Percentiles rank a stretch among this genome's conserved stretches.
Evolutionary conservation across 2,329 filamentous ascomycete species (phyloP).

Genomic region (Sarocladiaceae sp.): DNA sequence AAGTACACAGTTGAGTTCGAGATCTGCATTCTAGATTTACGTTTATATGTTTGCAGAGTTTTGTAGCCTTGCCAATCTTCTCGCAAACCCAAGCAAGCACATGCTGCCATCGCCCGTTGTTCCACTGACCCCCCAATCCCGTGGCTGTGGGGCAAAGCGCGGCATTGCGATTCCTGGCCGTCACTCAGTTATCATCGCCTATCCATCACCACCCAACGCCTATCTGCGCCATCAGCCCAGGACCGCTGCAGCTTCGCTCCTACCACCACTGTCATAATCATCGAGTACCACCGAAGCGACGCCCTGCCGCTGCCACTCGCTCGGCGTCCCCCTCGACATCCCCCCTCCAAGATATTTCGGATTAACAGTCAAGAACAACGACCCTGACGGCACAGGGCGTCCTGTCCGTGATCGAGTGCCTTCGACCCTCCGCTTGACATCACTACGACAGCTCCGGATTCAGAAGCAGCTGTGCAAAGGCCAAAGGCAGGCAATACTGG

Average conservation of each 20-base stretch:
- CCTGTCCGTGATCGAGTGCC: background rate
- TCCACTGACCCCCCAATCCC: background rate
- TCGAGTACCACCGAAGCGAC: background rate
- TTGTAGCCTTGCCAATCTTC: too few species aligned
- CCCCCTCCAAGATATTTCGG: background rate
- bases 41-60: too few species aligned
- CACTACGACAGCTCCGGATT: background rate
- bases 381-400: background rate
- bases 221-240: constrained; percentile 6
- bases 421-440: background rate
- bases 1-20: background rate
- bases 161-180: constrained; percentile 5
- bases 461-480: background rate
- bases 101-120: background rate
- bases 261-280: background rate
- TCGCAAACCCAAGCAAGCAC: background rate
- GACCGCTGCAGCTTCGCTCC: background rate
- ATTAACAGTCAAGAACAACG: background rate
- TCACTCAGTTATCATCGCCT: constrained; percentile 8
- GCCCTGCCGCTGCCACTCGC: background rate
- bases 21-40: too few species aligned
- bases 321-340: background rate
- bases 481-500: background rate
- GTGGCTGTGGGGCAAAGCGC: constrained; percentile 6
- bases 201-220: constrained; percentile 2